Percentiles rank a stretch among this genome's conserved stretches.
These are phyloP conservation scores for Clonostachys rhizophaga DNA, from an alignment of 2,329 filamentous ascomycete species.

Conservation along the genomic window DNA sequence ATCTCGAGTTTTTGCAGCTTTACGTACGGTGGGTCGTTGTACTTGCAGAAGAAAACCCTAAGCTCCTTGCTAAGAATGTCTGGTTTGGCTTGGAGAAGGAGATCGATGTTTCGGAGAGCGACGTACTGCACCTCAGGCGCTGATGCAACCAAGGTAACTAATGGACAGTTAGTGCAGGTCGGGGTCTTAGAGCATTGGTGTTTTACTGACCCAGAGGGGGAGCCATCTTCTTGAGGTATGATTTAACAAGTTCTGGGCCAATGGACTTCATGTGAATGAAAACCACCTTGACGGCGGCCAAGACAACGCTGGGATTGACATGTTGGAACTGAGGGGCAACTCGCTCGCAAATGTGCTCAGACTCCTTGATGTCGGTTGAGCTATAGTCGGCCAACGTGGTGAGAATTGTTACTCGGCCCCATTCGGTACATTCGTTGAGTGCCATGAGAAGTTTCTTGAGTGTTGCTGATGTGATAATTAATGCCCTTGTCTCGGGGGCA, in stretches of 20 bases:
- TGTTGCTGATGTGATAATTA: constrained; percentile 75
- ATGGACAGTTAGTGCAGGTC: constrained; percentile 1
- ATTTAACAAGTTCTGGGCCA: constrained; percentile 70
- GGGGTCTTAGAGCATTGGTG: no score
- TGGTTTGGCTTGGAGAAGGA: constrained; percentile 90
- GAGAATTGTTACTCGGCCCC: constrained; percentile 92
- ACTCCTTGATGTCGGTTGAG: constrained; percentile 84
- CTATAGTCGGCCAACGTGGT: constrained; percentile 86
- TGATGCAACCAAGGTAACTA: constrained; percentile 92
- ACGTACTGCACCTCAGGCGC: constrained; percentile 98
- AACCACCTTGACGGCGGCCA: constrained; percentile 96
- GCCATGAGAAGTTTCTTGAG: constrained; percentile 96
- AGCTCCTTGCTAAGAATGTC: constrained; percentile 97
- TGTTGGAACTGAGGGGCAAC: constrained; percentile 97
- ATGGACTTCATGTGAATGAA: constrained; percentile 93
- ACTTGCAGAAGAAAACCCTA: constrained; percentile 99
- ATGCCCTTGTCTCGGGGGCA: constrained; percentile 82
- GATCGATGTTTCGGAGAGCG: constrained; percentile 90
- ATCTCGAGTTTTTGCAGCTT: constrained; percentile 98
- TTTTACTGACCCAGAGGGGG: constrained; percentile 73
- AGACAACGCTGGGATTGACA: constrained; percentile 92
- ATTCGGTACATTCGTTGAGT: constrained; percentile 96
- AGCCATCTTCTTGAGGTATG: constrained; percentile 98
- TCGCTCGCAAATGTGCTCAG: constrained; percentile 96
- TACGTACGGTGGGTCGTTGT: constrained; percentile 96